Conservation (phyloP, 441 rosid species). For the Aleurites moluccanus region DNA sequence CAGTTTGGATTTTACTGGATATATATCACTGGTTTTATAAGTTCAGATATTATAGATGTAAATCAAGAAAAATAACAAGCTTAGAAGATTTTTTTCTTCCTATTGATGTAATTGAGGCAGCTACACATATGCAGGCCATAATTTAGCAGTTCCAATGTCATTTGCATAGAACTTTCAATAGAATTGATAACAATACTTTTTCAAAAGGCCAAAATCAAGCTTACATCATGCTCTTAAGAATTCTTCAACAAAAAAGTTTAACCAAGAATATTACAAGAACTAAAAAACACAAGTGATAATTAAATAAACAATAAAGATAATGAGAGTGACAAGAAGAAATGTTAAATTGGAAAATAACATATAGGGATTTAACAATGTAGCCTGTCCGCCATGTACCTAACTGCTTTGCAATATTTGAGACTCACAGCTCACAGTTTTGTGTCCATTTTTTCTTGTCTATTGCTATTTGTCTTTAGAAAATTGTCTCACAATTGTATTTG, state of each 20-base stretch:
- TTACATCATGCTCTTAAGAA: background rate
- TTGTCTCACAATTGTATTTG: background rate
- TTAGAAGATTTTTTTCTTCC: background rate
- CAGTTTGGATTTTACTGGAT: background rate
- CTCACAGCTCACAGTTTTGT: background rate
- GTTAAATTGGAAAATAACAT: background rate
- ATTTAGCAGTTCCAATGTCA: background rate
- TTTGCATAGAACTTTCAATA: background rate
- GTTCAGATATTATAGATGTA: constrained; percentile 6
- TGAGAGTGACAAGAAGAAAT: background rate
- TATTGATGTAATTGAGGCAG: background rate
- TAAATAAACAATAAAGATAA: constrained; percentile 1
- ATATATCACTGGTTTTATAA: background rate
- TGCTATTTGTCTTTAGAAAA: background rate
- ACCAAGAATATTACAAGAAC: background rate
- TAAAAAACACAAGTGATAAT: background rate
- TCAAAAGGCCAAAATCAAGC: constrained; percentile 1
- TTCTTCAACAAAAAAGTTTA: background rate
- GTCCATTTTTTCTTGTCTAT: background rate
- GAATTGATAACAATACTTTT: background rate
- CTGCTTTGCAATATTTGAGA: background rate
- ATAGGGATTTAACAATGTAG: background rate
- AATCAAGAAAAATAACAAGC: background rate
- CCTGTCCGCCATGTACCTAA: background rate
- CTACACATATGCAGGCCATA: background rate